phyloP scores from a whole-genome alignment of 768 basidiomycete genomes.

The Suillus decipiens region DNA sequence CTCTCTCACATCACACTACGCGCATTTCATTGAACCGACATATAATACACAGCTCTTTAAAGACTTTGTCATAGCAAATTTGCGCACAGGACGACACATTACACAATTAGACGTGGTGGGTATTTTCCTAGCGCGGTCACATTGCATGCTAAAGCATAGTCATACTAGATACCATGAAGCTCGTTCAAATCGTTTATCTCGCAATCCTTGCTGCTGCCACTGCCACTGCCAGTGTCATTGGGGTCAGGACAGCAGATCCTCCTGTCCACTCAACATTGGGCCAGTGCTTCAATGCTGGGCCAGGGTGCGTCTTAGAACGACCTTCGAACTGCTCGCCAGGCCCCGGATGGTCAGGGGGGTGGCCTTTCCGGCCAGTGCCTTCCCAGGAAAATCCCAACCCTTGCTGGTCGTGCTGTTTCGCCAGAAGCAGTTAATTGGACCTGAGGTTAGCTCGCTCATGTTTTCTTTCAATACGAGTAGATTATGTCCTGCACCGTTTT shows the following conservation, averaged over 20 bases:
- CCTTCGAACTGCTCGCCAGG: too few relatives aligned
- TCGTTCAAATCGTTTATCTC: background rate
- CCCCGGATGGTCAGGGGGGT: too few relatives aligned
- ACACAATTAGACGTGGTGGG: background rate
- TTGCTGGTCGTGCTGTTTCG: too few relatives aligned
- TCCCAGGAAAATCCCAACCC: too few relatives aligned
- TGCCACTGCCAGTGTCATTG: background rate
- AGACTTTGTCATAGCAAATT: background rate
- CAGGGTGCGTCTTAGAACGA: too few relatives aligned
- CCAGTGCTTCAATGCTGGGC: too few relatives aligned
- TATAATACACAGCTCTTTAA: background rate
- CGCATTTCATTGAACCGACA: background rate
- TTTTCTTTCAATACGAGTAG: background rate
- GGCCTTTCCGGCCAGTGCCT: too few relatives aligned
- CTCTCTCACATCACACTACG: too few relatives aligned
- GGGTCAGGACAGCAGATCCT: too few relatives aligned
- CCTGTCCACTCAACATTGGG: too few relatives aligned
- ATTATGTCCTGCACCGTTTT: background rate
- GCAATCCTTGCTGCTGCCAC: conserved; percentile 31
- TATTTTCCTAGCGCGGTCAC: background rate
- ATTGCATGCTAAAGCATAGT: background rate
- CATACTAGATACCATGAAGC: background rate
- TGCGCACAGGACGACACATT: background rate
- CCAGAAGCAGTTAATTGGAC: too few relatives aligned
- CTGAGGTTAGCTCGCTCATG: background rate